Base-by-base conservation (phyloP, 2,329 filamentous ascomycete species). In the Didymella lethalis region DNA sequence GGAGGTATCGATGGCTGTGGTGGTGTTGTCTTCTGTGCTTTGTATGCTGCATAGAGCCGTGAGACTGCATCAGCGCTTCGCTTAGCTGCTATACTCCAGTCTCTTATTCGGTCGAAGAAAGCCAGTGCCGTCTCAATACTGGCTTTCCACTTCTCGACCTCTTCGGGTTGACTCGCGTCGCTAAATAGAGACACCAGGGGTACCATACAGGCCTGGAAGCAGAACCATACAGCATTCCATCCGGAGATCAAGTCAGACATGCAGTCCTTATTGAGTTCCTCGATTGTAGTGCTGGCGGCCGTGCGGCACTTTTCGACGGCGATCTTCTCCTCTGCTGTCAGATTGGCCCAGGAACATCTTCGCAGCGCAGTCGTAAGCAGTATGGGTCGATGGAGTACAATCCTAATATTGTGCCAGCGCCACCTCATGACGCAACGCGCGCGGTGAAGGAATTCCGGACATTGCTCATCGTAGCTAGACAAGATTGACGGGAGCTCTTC, bases 211-310 rank as follows among this genome's bases (percentile, higher is more conserved):
- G 90, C 90, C 74, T 93, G 90, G 77, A 92, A 93, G 59, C 91
- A 84, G 76, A 92, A 89, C 90, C 90, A 93, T 2, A 91, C 90
- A 0, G 88, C 90, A 72, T 92, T 91, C 90, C 90, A 93, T 8
- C 90, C 90, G 0, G 86, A 87, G 79, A 93, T 90, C 70, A 92
- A 86, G 71, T 91, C 90, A 45, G 87, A 85, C 45, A 85, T 85
- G 79, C 89, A 92, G 62, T 90, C 89, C 23, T 82, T 80, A 11
- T 87, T 84, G 62, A 93, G 91, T 59, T 92, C 89, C 57, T 88
- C 84, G 62, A 93, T 91, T 0, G 88, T 88, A 63, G 88, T 84
- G 61, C 86, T 86, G 8, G 90, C 90, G 1, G 92, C 83, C 50
- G 87, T 83, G 18, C 89, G 84, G 73, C 90, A 93, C 29, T 86